Percentiles rank a stretch among this genome's conserved stretches.
phyloP scores from a whole-genome alignment of 371 early-diverging fungal species.

The Batrachochytrium dendrobatidis region DNA sequence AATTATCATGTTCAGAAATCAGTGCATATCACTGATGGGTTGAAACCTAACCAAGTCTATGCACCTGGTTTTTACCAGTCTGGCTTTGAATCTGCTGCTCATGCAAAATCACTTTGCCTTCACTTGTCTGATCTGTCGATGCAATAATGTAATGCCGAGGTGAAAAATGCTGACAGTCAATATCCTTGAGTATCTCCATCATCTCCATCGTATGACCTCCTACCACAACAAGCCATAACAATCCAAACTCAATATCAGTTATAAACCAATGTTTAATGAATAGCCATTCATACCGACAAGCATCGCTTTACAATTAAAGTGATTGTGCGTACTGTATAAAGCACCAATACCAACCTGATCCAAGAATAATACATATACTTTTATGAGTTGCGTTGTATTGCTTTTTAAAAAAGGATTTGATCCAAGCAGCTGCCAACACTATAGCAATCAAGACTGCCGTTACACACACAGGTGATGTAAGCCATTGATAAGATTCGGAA shows the following conservation, averaged over 20 bases:
- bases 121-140: constrained; percentile 50
- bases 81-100: constrained; percentile 27
- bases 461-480: no score
- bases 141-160: constrained; percentile 61
- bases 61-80: constrained; percentile 3
- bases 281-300: not conserved
- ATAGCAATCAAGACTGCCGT: no score
- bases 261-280: not conserved
- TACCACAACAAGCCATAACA: not conserved
- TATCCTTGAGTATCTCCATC: constrained; percentile 50
- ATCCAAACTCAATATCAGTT: not conserved
- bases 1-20: not conserved
- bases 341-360: constrained; percentile 5
- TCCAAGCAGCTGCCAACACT: no score
- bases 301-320: not conserved
- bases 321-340: not conserved
- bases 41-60: not conserved
- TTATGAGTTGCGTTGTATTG: no score
- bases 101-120: constrained; percentile 41
- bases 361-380: constrained; percentile 8
- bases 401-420: no score
- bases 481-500: no score
- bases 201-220: constrained; percentile 63
- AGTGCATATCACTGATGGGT: not conserved
- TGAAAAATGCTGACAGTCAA: constrained; percentile 40